phyloP scores from a whole-genome alignment of 2,329 filamentous ascomycete species.

The Tothia fuscella region DNA sequence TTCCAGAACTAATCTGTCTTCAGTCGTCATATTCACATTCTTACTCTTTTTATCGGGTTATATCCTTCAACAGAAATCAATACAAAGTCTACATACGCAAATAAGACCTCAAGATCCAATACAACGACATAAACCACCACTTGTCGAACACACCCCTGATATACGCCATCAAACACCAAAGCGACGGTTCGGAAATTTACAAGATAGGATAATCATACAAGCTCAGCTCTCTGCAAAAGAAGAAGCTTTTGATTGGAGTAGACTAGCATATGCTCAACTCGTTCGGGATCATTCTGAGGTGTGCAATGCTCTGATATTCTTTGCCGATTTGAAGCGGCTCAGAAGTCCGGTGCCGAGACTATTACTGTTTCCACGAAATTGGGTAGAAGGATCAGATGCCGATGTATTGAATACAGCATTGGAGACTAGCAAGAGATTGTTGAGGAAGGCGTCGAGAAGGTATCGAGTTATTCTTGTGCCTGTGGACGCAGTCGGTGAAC shows the following conservation, averaged over 20 bases:
- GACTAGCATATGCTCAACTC: slow-evolving; percentile 36
- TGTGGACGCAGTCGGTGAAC: slow-evolving; percentile 26
- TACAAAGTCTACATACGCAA: slow-evolving; percentile 60
- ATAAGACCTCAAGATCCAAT: slow-evolving; percentile 6
- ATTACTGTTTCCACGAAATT: slow-evolving; percentile 32
- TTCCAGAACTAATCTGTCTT: background rate
- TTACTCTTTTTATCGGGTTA: slow-evolving; percentile 84
- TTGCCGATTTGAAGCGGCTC: slow-evolving; percentile 33
- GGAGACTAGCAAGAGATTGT: slow-evolving; percentile 30
- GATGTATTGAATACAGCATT: slow-evolving; percentile 30
- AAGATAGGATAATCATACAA: slow-evolving; percentile 7
- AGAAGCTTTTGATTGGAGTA: slow-evolving; percentile 31
- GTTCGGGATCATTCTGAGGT: slow-evolving; percentile 33
- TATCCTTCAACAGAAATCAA: slow-evolving; percentile 73
- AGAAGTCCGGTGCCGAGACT: slow-evolving; percentile 34
- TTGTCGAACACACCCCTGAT: background rate
- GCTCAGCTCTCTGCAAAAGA: background rate
- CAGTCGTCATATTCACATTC: slow-evolving; percentile 59
- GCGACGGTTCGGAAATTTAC: slow-evolving; percentile 5
- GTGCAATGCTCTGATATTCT: slow-evolving; percentile 39
- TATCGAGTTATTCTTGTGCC: slow-evolving; percentile 34
- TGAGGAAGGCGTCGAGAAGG: slow-evolving; percentile 33
- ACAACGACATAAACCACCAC: slow-evolving; percentile 7
- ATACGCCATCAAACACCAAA: background rate
- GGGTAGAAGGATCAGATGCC: slow-evolving; percentile 24